Percentiles rank a stretch among this genome's conserved stretches.
phyloP scores from a whole-genome alignment of 2,329 filamentous ascomycete species.

The Hymenoscyphus albidus region DNA sequence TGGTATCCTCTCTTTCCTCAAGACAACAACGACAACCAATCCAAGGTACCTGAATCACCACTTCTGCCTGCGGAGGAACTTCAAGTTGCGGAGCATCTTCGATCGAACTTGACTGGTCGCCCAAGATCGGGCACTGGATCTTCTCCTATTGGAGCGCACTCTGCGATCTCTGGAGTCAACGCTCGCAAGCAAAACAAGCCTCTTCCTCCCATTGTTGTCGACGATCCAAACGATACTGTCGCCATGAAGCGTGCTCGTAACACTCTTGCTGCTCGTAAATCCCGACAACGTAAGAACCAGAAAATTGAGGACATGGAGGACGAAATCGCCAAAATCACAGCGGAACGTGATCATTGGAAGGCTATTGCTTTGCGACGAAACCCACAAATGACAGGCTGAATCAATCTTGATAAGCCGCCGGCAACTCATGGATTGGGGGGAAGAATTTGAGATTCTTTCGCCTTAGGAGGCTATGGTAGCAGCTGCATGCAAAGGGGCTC shows the following conservation, averaged over 20 bases:
- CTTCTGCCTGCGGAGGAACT: constrained; percentile 43
- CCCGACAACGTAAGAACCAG: constrained; percentile 78
- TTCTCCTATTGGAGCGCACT: constrained; percentile 51
- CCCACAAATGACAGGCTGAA: constrained; percentile 21
- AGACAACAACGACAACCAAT: constrained; percentile 35
- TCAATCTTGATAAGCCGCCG: constrained; percentile 25
- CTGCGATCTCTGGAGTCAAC: constrained; percentile 65
- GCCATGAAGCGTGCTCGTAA: constrained; percentile 93
- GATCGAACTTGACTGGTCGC: constrained; percentile 38
- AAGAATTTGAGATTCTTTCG: constrained; percentile 26
- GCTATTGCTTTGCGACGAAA: constrained; percentile 28
- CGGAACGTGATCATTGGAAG: constrained; percentile 65
- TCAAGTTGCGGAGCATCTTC: constrained; percentile 43
- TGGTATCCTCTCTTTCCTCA: constrained; percentile 76
- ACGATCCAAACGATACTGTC: constrained; percentile 68
- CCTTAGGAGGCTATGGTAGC: constrained; percentile 33
- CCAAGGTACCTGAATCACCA: constrained; percentile 27
- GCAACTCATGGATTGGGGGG: constrained; percentile 35
- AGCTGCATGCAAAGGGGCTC: constrained; percentile 25
- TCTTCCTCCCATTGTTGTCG: constrained; percentile 71
- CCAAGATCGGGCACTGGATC: constrained; percentile 38
- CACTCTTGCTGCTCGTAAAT: constrained; percentile 89
- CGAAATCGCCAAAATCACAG: constrained; percentile 65
- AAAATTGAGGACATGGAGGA: constrained; percentile 71
- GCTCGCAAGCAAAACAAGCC: constrained; percentile 77